phyloP scores from a whole-genome alignment of 1,139 yeast species.

The Scheffersomyces quercinus region DNA sequence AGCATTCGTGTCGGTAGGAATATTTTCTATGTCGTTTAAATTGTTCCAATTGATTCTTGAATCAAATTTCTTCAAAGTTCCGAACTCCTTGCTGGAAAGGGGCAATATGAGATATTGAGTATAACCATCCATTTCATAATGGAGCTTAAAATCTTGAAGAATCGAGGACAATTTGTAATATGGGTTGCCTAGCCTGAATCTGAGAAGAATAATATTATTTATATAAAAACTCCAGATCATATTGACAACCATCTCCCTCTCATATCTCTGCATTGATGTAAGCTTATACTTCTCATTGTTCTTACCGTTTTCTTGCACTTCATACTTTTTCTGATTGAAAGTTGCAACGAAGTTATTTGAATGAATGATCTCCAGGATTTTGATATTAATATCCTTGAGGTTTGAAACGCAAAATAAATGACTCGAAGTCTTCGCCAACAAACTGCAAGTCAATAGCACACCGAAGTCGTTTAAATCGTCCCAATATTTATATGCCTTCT shows the following conservation, averaged over 20 bases:
- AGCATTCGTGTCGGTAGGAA: constrained; percentile 5
- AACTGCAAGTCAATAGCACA: constrained; percentile 20
- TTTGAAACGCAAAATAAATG: constrained; percentile 12
- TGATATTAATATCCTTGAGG: constrained; percentile 10
- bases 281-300: neutral
- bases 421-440: constrained; percentile 17
- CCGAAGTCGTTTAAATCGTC: constrained; percentile 32
- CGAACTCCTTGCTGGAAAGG: neutral
- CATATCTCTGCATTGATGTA: constrained; percentile 31
- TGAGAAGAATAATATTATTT: constrained; percentile 25
- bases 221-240: constrained; percentile 46
- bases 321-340: constrained; percentile 9
- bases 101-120: neutral
- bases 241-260: constrained; percentile 37
- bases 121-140: neutral
- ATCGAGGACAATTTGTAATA: constrained; percentile 22
- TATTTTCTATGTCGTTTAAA: constrained; percentile 1
- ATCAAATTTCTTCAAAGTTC: no score
- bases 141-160: neutral
- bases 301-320: neutral
- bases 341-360: constrained; percentile 23
- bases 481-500: constrained; percentile 34
- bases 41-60: neutral
- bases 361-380: constrained; percentile 25
- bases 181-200: constrained; percentile 43